Evolutionary conservation across 345 rosid species (phyloP).

Genomic region (Boechera divaricarpa): DNA sequence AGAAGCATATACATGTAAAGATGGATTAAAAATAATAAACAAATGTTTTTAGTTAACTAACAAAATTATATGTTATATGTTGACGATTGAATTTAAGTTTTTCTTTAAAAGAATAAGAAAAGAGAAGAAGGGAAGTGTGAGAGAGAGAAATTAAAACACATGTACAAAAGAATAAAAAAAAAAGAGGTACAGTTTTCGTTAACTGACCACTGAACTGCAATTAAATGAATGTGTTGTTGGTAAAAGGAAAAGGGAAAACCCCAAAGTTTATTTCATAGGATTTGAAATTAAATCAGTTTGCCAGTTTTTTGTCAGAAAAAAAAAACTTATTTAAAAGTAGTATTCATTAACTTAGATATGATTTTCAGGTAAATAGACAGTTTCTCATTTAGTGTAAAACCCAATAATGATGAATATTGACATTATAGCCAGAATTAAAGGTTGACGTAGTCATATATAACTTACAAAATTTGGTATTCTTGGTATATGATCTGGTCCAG

Average conservation of each 20-base stretch:
- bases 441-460: slow-evolving; percentile 11
- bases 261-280: slow-evolving; percentile 48
- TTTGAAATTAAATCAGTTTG: slow-evolving; percentile 46
- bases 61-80: not conserved
- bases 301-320: slow-evolving; percentile 41
- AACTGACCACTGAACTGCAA: slow-evolving; percentile 45
- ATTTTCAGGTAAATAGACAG: slow-evolving; percentile 45
- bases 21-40: not conserved
- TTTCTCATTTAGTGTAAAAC: slow-evolving; percentile 36
- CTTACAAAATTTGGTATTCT: slow-evolving; percentile 5
- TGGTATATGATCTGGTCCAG: slow-evolving; percentile 4
- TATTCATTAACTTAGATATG: slow-evolving; percentile 36
- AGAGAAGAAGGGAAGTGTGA: slow-evolving; percentile 9
- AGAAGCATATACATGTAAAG: not conserved
- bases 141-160: slow-evolving; percentile 27
- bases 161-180: slow-evolving; percentile 37
- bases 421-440: slow-evolving; percentile 8
- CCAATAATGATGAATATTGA: slow-evolving; percentile 28
- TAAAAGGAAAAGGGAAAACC: slow-evolving; percentile 37
- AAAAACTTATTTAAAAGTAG: not conserved
- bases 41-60: not conserved
- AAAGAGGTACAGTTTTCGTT: slow-evolving; percentile 44
- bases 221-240: slow-evolving; percentile 49
- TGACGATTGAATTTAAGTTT: not conserved
- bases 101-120: slow-evolving; percentile 6